phyloP scores from a whole-genome alignment of 2,329 filamentous ascomycete species.

The Diaporthe helianthi region DNA sequence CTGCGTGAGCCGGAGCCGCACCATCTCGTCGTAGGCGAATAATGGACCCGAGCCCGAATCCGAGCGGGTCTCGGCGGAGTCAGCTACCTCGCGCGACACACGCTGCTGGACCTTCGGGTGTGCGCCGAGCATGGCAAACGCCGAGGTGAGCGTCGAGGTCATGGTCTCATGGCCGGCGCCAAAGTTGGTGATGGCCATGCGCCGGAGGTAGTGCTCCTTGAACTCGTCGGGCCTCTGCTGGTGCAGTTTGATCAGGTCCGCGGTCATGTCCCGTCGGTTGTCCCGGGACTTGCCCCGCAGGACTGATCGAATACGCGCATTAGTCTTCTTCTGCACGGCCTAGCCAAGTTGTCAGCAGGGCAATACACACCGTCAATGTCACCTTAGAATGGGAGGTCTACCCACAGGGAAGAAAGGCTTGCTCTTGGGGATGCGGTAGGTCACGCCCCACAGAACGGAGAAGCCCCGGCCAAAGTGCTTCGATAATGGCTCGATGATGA shows the following conservation, averaged over 20 bases:
- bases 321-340: slow-evolving; percentile 42
- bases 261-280: slow-evolving; percentile 49
- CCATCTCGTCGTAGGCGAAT: slow-evolving; percentile 39
- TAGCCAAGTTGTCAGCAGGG: slow-evolving; percentile 22
- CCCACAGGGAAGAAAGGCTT: slow-evolving; percentile 58
- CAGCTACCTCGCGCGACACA: slow-evolving; percentile 43
- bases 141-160: slow-evolving; percentile 58
- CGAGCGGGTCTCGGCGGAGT: too few relatives aligned
- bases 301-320: slow-evolving; percentile 37
- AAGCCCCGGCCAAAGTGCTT: slow-evolving; percentile 49
- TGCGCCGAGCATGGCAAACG: slow-evolving; percentile 55
- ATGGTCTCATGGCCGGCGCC: slow-evolving; percentile 63
- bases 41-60: slow-evolving; percentile 30
- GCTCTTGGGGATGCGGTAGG: slow-evolving; percentile 49
- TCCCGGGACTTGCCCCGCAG: slow-evolving; percentile 38
- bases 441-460: slow-evolving; percentile 52
- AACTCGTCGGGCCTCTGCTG: slow-evolving; percentile 52
- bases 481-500: slow-evolving; percentile 48
- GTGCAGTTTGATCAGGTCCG: slow-evolving; percentile 56
- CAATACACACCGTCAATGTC: background rate
- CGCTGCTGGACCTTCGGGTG: slow-evolving; percentile 44
- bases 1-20: slow-evolving; percentile 46
- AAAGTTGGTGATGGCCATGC: slow-evolving; percentile 62
- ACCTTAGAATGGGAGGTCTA: background rate
- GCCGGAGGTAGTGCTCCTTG: slow-evolving; percentile 54